These are phyloP conservation scores for Pilatotrama ljubarskyi DNA, from an alignment of 768 basidiomycete species.

Conservation along the genomic window DNA sequence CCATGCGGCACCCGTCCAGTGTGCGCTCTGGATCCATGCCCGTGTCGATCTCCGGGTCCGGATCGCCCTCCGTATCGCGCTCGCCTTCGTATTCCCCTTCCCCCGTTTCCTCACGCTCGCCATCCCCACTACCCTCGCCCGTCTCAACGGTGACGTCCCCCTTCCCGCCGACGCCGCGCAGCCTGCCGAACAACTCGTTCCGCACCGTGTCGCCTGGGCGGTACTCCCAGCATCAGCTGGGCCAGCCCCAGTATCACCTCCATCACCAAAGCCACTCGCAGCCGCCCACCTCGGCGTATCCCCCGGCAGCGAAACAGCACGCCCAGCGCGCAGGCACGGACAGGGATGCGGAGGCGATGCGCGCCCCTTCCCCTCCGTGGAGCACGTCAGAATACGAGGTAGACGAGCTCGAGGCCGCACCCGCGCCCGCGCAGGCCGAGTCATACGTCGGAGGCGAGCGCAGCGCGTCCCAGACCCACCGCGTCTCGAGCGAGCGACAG, in stretches of 20 bases:
- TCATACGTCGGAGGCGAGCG: constrained; percentile 15
- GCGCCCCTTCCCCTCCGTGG: constrained; percentile 4
- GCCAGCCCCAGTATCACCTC: constrained; percentile 7
- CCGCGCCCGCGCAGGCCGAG: constrained; percentile 8
- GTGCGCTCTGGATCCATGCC: neutral
- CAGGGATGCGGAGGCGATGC: neutral
- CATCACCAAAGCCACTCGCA: constrained; percentile 7
- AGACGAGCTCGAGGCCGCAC: constrained; percentile 11
- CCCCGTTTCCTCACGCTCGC: constrained; percentile 7
- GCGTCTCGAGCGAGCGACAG: constrained; percentile 7
- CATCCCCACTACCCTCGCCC: constrained; percentile 18
- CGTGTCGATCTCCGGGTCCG: neutral
- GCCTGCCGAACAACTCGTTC: constrained; percentile 10
- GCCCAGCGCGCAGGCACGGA: neutral
- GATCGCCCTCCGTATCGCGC: constrained; percentile 12
- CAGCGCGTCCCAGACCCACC: neutral
- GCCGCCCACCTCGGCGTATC: neutral
- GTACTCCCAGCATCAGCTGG: neutral
- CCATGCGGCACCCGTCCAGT: neutral
- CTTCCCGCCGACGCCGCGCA: constrained; percentile 20
- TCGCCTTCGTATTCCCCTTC: constrained; percentile 8
- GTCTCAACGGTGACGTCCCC: constrained; percentile 16
- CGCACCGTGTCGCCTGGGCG: neutral
- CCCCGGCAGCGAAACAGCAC: neutral
- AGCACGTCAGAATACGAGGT: constrained; percentile 9